Evolutionary conservation across 306 rosid genomes (phyloP), one percentile per base, ranked within the genome.

Genomic region (Gastrolobium bilobum): DNA sequence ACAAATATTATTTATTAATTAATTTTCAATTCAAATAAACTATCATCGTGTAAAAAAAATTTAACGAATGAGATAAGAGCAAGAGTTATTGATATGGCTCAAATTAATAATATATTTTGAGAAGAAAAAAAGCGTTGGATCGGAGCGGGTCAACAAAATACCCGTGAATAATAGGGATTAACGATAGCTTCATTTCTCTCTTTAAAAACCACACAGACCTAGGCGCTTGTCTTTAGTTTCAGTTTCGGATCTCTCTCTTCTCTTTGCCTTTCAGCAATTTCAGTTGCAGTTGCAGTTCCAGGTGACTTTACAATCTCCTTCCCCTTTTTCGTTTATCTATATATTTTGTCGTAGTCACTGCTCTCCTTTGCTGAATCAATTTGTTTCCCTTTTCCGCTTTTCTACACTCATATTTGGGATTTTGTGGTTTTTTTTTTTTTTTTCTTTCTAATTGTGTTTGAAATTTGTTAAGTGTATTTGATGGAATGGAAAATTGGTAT

Each of bases 181-280:
- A n/a, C n/a, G n/a, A n/a, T n/a, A 31, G 26, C 2, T 11, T 73
- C 8, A 2, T 4, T 26, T 67, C 9, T 30, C 35, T 39, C 44
- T 8, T 52, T 54, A 66, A 66, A 66, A 10, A 30, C 38, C 81
- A 64, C 74, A 64, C 51, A 56, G 54, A 69, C 56, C 30, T 60
- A 10, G 37, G 71, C 83, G 56, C 46, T 68, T 52, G 6, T 56
- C 13, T 58, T 69, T 29, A 52, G 34, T 60, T 35, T 78, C 76
- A 33, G 30, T 39, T 35, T 78, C 71, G 40, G 87, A 84, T 84
- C 83, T 6, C 13, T 37, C 71, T 43, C 52, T 65, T 74, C 35
- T 10, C 43, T 35, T 14, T 47, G 48, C 43, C 48, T 8, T 4
- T 37, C 5, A 13, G 20, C 68, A 34, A 54, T 60, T 48, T 75